Base-by-base conservation (phyloP, 768 basidiomycete species). In the Psilocybe azurescens region DNA sequence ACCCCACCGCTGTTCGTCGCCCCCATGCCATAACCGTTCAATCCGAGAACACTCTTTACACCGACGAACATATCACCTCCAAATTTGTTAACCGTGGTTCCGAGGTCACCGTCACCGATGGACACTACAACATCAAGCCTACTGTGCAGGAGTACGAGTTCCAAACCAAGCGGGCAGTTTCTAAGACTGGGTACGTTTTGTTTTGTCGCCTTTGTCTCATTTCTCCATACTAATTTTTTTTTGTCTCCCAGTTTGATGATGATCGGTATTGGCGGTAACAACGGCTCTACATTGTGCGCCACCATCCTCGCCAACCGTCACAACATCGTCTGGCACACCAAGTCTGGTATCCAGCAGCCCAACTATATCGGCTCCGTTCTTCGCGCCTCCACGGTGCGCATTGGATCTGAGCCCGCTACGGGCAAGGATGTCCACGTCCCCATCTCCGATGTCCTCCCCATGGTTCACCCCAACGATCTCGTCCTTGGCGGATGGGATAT, bases 401-500 rank as follows among this genome's bases (percentile, higher is more conserved):
- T 99, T 60, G 97, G 97, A 48, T 83, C 84, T 58, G 94, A 99
- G 66, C 85, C 87, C 41, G 71, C 75, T 32, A 88, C 89, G 2
- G 91, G 91, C 68, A 93, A 94, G 78, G 97, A 99, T 71, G 86
- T 99, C 66, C 85, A 95, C 70, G 89, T 97, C 64, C 97, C 97
- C 16, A 79, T 99, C 70, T 92, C 89, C 9, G 95, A 97, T 70
- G 87, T 98, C 64, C 85, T 97, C 47, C 96, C 96, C 52, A 97
- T 97, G 94, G 95, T 96, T 52, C 95, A 99, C 79, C 97, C 97
- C 53, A 96, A 97, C 72, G 97, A 98, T 77, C 89, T 98, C 71
- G 93, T 97, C 67, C 86, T 99, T 65, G 94, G 97, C 53, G 97
- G 97, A 18, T 99, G 97, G 97, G 97, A 99, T 71, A 99, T 99